Base-by-base conservation (phyloP, 2,329 filamentous ascomycete genomes). In the Thermomyces lanuginosus region DNA sequence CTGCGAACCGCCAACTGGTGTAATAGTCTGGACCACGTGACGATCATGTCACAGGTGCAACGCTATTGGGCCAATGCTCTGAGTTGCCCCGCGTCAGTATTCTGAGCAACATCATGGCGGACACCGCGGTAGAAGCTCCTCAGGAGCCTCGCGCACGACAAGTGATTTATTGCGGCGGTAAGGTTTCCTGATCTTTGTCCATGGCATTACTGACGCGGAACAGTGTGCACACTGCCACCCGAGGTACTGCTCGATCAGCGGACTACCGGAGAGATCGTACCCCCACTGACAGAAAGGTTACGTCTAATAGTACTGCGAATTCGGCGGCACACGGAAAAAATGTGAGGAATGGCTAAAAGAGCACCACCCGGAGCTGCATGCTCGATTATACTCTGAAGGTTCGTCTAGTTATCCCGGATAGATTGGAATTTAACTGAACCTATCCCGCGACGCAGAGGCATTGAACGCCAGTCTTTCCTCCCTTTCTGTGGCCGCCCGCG, bases 261-360 rank as follows among this genome's bases (percentile, higher is more conserved):
- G 7, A 16, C 8, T n/a, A 7, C 24, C 8, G 6, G 7, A 16
- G 9, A 24, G 23, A 26, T 11, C 9, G 13, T 4, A 16, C 16
- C 20, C 8, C 10, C 16, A 14, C 18, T 6, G 16, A 17, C 16
- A 17, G 4, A 4, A 9, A 22, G 28, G 8, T 13, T 24, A 4
- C 11, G 8, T 2, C 22, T 32, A 55, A 40, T 59, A 95, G 89
- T 98, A 93, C 61, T 98, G 89, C 64, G 89, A 98, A 60, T 95
- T 93, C 56, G 89, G 89, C 48, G 86, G 84, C 38, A 95, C 84
- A 20, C 76, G 78, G 13, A 92, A 83, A 59, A 98, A 93, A 61
- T 98, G 89, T 61, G 78, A 86, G 55, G 84, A 95, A 53, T 98
- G 89, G 89, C 72, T 98, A 11, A 62, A 81, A 45, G 69, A 74